Conservation (phyloP, 1,139 yeast species). For the Fermentozyma sake region DNA sequence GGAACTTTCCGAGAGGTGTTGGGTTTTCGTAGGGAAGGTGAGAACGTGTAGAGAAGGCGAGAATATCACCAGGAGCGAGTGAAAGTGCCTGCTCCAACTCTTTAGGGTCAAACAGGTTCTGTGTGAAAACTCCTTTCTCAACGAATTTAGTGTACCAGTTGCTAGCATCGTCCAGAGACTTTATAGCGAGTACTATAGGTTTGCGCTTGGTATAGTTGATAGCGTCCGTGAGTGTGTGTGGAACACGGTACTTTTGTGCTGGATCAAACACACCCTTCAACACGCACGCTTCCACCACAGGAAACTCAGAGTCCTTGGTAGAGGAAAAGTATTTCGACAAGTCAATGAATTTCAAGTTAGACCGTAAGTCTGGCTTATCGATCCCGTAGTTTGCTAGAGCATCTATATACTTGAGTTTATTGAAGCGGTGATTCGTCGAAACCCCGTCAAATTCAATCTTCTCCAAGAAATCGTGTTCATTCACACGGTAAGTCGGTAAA, state of each 20-base stretch:
- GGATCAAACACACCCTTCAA: constrained; percentile 46
- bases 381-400: constrained; percentile 78
- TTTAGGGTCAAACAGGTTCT: constrained; percentile 6
- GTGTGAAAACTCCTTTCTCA: constrained; percentile 25
- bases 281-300: constrained; percentile 70
- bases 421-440: constrained; percentile 21
- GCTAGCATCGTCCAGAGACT: constrained; percentile 27
- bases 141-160: constrained; percentile 41
- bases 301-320: constrained; percentile 38
- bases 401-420: constrained; percentile 55
- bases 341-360: constrained; percentile 47
- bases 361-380: constrained; percentile 90
- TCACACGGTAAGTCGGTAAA: constrained; percentile 33
- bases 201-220: constrained; percentile 51
- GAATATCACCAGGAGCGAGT: constrained; percentile 64
- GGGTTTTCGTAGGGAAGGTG: constrained; percentile 79
- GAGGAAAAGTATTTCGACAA: constrained; percentile 40
- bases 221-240: constrained; percentile 35
- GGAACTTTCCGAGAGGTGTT: constrained; percentile 83
- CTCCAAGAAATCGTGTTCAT: constrained; percentile 21
- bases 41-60: constrained; percentile 73
- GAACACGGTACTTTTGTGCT: constrained; percentile 27
- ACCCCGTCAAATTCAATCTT: constrained; percentile 12
- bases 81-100: constrained; percentile 29
- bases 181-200: constrained; percentile 55